Base-by-base conservation (phyloP, 352 stramenopile species). In the Globisporangium barbulae region DNA sequence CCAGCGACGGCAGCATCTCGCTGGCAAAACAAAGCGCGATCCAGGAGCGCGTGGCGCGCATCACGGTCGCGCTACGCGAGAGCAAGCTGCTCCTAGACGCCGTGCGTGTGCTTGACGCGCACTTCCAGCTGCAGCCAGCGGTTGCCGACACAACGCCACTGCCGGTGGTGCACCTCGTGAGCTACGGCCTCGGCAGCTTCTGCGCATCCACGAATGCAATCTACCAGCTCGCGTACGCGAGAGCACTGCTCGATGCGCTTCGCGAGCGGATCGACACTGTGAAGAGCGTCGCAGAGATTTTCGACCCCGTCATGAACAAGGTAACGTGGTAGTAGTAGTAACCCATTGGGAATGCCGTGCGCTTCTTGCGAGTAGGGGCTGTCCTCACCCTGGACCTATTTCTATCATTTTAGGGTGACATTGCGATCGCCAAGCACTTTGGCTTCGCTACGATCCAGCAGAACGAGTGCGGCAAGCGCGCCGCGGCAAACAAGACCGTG, bases 281-380 rank as follows among this genome's bases (percentile, higher is more conserved):
- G 12, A 59, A 21, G 5, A 55, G 54, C 35, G 17, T 39, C 3
- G 70, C 42, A 0, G 76, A 89, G 63, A 75, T 94, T 22, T 94
- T 85, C 54, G 85, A 94, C 41, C 85, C 85, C 2, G 81, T 88
- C 37, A 94, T 94, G 85, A 94, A 79, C 59, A 64, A 87, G 71
- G 85, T 89, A 63, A 28, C 7, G 9, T 59, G 21, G 5, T 37
- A 22, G 41, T 22, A 30, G 15, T 25, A 47, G 41, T n/a, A 7
- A 12, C 21, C 1, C 5, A 54, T 30, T 44, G 42, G 42, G 19
- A 6, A 15, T 48, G 21, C 21, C 17, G 22, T 22, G 25, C 28
- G 7, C 25, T 54, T 21, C 47, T 15, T 37, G 15, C 25, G 31
- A 19, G 17, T 22, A 19, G 17, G 9, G 17, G 30, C 15, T 37